phyloP scores from a whole-genome alignment of 1,284 basidiomycete genomes.

The Wallemia mellicola region DNA sequence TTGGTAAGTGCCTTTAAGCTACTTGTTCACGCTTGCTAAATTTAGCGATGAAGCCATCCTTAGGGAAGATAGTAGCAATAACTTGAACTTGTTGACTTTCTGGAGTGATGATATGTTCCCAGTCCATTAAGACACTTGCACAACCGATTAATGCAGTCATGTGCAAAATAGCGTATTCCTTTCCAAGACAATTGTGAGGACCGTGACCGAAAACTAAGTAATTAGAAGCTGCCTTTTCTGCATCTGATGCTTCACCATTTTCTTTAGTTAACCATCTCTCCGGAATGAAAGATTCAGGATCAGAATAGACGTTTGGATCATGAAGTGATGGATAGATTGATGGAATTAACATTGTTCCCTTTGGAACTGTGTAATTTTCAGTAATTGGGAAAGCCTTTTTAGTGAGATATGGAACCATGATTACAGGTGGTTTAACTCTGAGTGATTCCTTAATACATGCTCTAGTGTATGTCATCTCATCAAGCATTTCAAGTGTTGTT shows the following conservation, averaged over 20 bases:
- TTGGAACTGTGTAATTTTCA: constrained; percentile 66
- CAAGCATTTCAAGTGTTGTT: constrained; percentile 65
- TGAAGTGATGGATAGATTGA: constrained; percentile 87
- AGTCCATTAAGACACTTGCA: constrained; percentile 56
- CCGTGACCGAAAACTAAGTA: constrained; percentile 88
- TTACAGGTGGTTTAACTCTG: constrained; percentile 65
- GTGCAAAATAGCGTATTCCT: constrained; percentile 80
- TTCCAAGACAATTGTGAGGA: constrained; percentile 72
- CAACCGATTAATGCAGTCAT: constrained; percentile 58
- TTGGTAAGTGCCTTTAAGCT: neutral
- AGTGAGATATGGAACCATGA: constrained; percentile 83
- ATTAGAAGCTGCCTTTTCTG: constrained; percentile 68
- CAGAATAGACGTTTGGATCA: constrained; percentile 59
- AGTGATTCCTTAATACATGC: constrained; percentile 80
- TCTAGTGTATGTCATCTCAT: constrained; percentile 72
- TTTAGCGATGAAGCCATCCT: constrained; percentile 61
- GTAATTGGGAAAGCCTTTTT: constrained; percentile 73
- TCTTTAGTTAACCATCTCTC: constrained; percentile 76
- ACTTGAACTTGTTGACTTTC: constrained; percentile 49
- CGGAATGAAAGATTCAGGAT: constrained; percentile 53
- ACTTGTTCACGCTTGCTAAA: constrained; percentile 19
- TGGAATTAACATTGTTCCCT: constrained; percentile 78
- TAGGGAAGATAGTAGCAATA: constrained; percentile 42
- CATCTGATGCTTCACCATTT: constrained; percentile 23
- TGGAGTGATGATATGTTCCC: constrained; percentile 57